Base-by-base conservation (phyloP, 2,329 filamentous ascomycete species). In the Fusarium torulosum region DNA sequence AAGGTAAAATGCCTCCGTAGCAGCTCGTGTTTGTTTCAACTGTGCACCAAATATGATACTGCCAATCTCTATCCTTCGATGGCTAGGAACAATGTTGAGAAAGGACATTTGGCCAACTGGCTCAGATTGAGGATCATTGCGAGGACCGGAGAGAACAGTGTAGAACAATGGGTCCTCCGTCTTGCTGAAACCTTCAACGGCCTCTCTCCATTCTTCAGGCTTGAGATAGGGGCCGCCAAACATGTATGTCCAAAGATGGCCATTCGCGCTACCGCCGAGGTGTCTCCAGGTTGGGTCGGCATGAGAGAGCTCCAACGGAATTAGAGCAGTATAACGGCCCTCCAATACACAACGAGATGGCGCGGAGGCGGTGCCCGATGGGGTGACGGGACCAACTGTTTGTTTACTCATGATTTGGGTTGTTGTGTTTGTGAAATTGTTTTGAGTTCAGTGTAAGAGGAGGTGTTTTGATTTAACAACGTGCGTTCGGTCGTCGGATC, bases 1-100 rank as follows among this genome's bases (percentile, higher is more conserved):
- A 2, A 90, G 76, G 61, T 85, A 89, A 62, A 86, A 80, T 0
- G 83, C 81, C 72, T 90, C 88, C 0, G 87, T 90, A 0, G 86
- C 84, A 8, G 80, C 81, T 0, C 80, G 79, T 0, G 86, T 89
- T 15, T 83, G 81, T 71, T 87, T 84, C 17, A 90, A 72, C 2
- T 70, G 64, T 0, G 79, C 75, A 0, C 84, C 80, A 63, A 86
- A 85, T 13, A 88, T 76, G 17, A 90, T 78, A 61, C 79, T 78
- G 4, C 88, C 89, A 23, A 90, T 82, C 67, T 91, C 89, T 1
- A 90, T 76, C 21, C 80, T 78, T 3, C 83, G 79, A 54, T 89
- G 79, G 0, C 71, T 65, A 0, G 83, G 79, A 6, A 81, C 77
- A 49, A 87, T 83, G 53, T 80, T 80, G 69, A 88, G 74, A 55